Conservation (phyloP, 208 protist species). For the Herpetomonas muscarum region DNA sequence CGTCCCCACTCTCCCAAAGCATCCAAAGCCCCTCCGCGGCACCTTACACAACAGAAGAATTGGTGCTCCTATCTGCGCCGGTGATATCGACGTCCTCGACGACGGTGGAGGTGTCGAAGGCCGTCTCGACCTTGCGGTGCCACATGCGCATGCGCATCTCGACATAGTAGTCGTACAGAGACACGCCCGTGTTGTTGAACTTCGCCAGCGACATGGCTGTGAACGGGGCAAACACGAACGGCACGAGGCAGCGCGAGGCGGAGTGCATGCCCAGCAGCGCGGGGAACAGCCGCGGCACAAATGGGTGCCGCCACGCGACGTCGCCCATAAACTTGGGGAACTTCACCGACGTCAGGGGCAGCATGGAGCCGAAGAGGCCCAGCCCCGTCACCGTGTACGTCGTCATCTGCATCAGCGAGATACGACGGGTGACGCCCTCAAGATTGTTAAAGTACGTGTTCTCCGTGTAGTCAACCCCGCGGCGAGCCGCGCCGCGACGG, state of each 20-base stretch:
- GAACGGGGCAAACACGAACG: constrained; percentile 83
- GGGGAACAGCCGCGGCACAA: constrained; percentile 83
- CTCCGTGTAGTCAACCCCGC: constrained; percentile 48
- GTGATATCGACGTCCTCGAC: constrained; percentile 65
- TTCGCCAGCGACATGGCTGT: constrained; percentile 43
- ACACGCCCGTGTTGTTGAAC: constrained; percentile 51
- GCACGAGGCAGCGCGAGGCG: constrained; percentile 75
- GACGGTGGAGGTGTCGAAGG: constrained; percentile 71
- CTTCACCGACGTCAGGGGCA: constrained; percentile 66
- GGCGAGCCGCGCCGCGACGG: constrained; percentile 53
- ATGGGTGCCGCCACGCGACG: constrained; percentile 79
- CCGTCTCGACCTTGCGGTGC: constrained; percentile 62
- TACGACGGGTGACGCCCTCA: constrained; percentile 66
- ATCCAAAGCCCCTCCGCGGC: background rate
- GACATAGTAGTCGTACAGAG: constrained; percentile 82
- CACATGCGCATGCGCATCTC: constrained; percentile 70
- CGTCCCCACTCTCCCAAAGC: no score
- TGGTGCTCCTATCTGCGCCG: constrained; percentile 12
- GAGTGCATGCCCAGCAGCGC: constrained; percentile 73
- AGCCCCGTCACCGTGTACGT: constrained; percentile 51
- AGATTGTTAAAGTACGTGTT: constrained; percentile 80
- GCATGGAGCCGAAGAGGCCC: constrained; percentile 49
- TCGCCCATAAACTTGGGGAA: constrained; percentile 89
- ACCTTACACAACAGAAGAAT: background rate
- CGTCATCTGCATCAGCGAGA: constrained; percentile 63